phyloP scores from a whole-genome alignment of 1,284 basidiomycete genomes.

The Testicularia cyperi region DNA sequence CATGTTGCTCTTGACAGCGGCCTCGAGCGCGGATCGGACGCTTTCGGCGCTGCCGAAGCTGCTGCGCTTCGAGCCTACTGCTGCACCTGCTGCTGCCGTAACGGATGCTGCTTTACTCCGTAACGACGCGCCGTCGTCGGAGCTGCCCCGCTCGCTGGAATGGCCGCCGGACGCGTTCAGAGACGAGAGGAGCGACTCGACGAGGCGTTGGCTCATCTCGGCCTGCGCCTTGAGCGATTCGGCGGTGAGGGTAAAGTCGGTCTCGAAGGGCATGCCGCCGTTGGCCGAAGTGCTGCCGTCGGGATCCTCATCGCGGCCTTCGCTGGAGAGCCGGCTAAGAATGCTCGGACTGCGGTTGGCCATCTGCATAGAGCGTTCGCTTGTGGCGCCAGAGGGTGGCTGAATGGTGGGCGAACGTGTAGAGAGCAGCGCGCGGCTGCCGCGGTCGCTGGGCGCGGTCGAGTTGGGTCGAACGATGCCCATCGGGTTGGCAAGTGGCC shows the following conservation, averaged over 20 bases:
- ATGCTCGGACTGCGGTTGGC: slow-evolving; percentile 41
- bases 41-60: slow-evolving; percentile 61
- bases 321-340: slow-evolving; percentile 35
- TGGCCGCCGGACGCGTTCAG: too few relatives aligned
- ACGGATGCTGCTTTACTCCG: slow-evolving; percentile 1
- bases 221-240: slow-evolving; percentile 40
- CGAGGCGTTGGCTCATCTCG: slow-evolving; percentile 31
- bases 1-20: slow-evolving; percentile 19
- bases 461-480: slow-evolving; percentile 29
- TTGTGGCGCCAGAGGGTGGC: slow-evolving; percentile 26
- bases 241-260: slow-evolving; percentile 31
- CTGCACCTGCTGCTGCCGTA: too few relatives aligned
- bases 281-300: slow-evolving; percentile 8
- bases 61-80: too few relatives aligned
- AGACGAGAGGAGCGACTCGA: slow-evolving; percentile 17
- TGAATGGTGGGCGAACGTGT: slow-evolving; percentile 22
- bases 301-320: slow-evolving; percentile 25
- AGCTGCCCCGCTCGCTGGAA: slow-evolving; percentile 5
- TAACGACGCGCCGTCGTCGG: slow-evolving; percentile 8
- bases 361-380: slow-evolving; percentile 21
- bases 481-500: slow-evolving; percentile 17
- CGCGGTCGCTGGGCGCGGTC: slow-evolving; percentile 22
- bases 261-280: slow-evolving; percentile 29
- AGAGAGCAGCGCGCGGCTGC: slow-evolving; percentile 25
- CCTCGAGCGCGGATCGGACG: slow-evolving; percentile 17